Conservation (phyloP, 768 basidiomycete genomes). For the Hygrocybe coccinea region DNA sequence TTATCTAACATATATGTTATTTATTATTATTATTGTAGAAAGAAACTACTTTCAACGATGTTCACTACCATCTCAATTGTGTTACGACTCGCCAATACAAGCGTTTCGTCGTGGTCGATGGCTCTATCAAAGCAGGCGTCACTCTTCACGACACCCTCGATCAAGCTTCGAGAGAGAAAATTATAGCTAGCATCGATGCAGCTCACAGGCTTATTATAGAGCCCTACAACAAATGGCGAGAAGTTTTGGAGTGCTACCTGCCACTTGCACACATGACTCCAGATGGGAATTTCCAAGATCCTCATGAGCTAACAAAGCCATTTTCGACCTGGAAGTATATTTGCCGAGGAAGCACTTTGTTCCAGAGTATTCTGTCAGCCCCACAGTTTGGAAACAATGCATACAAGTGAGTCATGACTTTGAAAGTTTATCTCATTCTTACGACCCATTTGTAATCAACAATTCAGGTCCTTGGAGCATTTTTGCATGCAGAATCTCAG, state of each 20-base stretch:
- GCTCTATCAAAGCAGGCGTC: too few relatives aligned
- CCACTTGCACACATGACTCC: background rate
- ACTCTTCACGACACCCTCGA: too few relatives aligned
- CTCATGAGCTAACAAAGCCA: background rate
- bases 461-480: background rate
- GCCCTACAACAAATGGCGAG: constrained; percentile 4
- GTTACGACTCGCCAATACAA: too few relatives aligned
- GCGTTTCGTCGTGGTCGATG: too few relatives aligned
- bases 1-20: too few relatives aligned
- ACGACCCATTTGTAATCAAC: background rate
- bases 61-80: too few relatives aligned
- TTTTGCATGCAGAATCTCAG: background rate
- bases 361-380: background rate
- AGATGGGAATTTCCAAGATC: constrained; percentile 2
- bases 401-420: background rate
- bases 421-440: background rate
- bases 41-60: too few relatives aligned
- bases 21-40: too few relatives aligned
- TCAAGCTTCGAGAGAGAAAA: too few relatives aligned
- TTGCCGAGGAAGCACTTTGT: constrained; percentile 1
- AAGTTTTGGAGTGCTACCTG: constrained; percentile 3
- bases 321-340: constrained; percentile 1
- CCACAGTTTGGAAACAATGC: background rate
- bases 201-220: too few relatives aligned
- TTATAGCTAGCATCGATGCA: too few relatives aligned